Evolutionary conservation across 2,329 filamentous ascomycete species (phyloP), one percentile per base, ranked within the genome.

Genomic region (Nannizzia gypsea): DNA sequence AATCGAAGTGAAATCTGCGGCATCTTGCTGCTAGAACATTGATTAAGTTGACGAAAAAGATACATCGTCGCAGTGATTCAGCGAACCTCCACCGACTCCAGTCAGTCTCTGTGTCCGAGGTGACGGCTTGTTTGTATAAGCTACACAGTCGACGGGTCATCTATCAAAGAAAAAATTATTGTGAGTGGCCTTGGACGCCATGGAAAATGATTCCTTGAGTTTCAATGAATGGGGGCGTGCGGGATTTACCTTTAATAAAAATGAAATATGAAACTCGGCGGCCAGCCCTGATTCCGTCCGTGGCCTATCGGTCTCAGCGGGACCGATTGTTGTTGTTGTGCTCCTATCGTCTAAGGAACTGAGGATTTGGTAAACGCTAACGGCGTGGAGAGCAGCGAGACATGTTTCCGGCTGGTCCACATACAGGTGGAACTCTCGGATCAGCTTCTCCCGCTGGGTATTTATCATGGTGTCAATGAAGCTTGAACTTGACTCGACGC

Each of bases 371-470:
- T 56, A 56, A 26, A 56, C 36, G 20, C 26, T 56, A 22, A 56
- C 52, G 20, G 52, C 52, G 20, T 56, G 52, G 52, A 56, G 52
- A 11, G 52, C 52, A 28, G 52, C 52, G 0, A 56, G 52, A 9
- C 52, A 56, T 38, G 52, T 56, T 17, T 56, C 52, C 26, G 52
- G 52, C 26, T 36, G 52, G 17, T 56, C 52, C 28, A 31, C 36
- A 34, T 56, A 56, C 52, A 56, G 28, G 15, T 56, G 52, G 52
- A 56, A 56, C 52, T 36, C 52, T 56, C 52, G 52, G 52, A 56
- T 56, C 52, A 56, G 28, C 52, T 56, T 56, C 52, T 56, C 52
- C n/a, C 52, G 52, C 52, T 56, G 52, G 24, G 52, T 56, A 56
- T 56, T 56, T 20, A 56, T 56, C 52, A 56, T 28, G 52, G 20